Evolutionary conservation across 2,329 filamentous ascomycete genomes (phyloP), one percentile per base, ranked within the genome.

Genomic region (Fusarium tuaranense): DNA sequence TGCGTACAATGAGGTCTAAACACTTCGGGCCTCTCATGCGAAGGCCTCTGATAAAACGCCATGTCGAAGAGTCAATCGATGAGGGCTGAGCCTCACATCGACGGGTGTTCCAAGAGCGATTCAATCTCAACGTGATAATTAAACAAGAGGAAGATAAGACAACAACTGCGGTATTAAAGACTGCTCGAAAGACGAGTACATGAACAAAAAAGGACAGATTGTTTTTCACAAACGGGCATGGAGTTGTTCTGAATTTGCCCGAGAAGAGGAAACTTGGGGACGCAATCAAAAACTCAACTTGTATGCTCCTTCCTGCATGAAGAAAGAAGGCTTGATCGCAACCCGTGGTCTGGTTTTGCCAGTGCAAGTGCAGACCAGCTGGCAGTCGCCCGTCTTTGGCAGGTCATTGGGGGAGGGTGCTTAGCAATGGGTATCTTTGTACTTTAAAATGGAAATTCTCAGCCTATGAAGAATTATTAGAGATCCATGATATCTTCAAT

Each of bases 1-100:
- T 95, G 93, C 3, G 90, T 93, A 81, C 93, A 95, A 68, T 80
- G 77, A 2, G 81, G 77, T 57, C 78, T 74, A 58, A 82, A 81
- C n/a, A 72, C 63, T 34, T 68, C 68, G 20, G 68, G 69, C 25
- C 63, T 70, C 16, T 70, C 63, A 14, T 62, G 63, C n/a, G 65
- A 57, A 58, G 58, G 51, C 51, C 41, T 62, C 38, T 63, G 70
- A 30, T 64, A 68, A 62, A 61, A 68, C 7, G 72, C 30, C 77
- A 79, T 79, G 27, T 25, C 32, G 27, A 65, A 51, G 48, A 16
- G 13, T 18, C 7, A 60, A n/a, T 18, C 34, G 7, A 39, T 2
- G 20, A 20, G 25, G 14, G 25, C 10, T 10, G 36, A 20, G 41
- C 27, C 18, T 55, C 48, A 32, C 27, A 32, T 32, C 18, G 48